Conservation (phyloP, 75 land plant species). For the Cryptomeria japonica region DNA sequence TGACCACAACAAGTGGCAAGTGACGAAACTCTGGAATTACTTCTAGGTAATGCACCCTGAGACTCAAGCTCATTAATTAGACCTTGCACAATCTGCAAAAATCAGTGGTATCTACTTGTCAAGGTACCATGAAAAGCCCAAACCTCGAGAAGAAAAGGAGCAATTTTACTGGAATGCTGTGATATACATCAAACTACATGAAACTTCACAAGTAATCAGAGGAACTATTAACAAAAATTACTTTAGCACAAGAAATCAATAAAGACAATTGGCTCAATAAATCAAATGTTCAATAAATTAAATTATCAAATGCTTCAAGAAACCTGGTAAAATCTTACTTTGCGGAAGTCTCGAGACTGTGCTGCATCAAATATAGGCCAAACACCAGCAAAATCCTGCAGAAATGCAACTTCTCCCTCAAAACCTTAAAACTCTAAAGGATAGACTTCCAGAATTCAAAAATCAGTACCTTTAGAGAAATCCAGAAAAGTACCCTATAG, state of each 20-base stretch:
- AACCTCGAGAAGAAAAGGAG: neutral
- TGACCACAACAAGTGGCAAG: constrained; percentile 98
- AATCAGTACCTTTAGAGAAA: neutral
- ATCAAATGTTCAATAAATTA: neutral
- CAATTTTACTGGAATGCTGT: neutral
- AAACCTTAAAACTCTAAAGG: neutral
- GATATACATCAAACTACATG: neutral
- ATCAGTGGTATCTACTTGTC: neutral
- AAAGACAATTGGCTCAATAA: neutral
- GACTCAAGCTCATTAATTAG: constrained; percentile 95
- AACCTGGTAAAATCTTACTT: constrained; percentile 42
- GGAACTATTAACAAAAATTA: neutral
- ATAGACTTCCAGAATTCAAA: neutral
- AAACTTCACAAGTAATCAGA: neutral
- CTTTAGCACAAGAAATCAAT: neutral
- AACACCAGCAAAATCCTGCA: constrained; percentile 96
- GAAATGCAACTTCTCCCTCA: neutral
- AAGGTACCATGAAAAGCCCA: neutral
- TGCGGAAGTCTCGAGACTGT: constrained; percentile 94
- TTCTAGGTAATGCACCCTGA: constrained; percentile 95
- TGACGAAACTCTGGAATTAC: constrained; percentile 98
- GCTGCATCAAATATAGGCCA: constrained; percentile 99
- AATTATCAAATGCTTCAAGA: neutral
- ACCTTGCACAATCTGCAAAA: constrained; percentile 86
- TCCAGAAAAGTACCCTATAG: neutral